Evolutionary conservation across 306 rosid genomes (phyloP).

Genomic region (Prunus dulcis): DNA sequence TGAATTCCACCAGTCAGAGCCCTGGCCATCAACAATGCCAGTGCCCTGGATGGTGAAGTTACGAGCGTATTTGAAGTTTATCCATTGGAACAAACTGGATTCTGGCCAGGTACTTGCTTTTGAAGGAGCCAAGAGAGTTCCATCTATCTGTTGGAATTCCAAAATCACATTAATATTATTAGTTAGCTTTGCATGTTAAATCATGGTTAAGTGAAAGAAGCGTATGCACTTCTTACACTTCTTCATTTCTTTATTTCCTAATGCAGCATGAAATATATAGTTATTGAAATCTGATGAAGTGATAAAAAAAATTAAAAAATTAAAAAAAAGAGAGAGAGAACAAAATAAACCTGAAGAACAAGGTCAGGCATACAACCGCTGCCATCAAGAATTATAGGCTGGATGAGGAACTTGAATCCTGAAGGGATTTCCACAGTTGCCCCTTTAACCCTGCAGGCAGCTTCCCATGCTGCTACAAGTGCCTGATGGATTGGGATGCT

Average conservation of each 20-base stretch:
- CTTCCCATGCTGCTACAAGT: conserved; percentile 70
- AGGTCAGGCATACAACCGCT: conserved; percentile 71
- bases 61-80: conserved; percentile 75
- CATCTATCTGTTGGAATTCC: conserved; percentile 67
- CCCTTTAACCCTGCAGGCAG: conserved; percentile 68
- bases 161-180: not conserved
- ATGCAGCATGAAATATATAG: not conserved
- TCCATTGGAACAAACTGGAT: conserved; percentile 74
- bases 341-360: conserved; percentile 57
- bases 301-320: too few species aligned
- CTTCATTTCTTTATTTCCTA: not conserved
- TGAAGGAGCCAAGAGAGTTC: conserved; percentile 72
- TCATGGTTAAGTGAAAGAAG: not conserved
- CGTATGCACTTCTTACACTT: not conserved
- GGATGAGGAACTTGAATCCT: conserved; percentile 53
- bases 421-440: conserved; percentile 69
- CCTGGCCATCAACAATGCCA: conserved; percentile 86
- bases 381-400: conserved; percentile 72
- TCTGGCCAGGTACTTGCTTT: conserved; percentile 68
- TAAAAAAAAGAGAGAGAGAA: conserved; percentile 1
- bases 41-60: conserved; percentile 77
- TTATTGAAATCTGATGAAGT: not conserved
- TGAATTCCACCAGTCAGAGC: conserved; percentile 69
- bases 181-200: not conserved
- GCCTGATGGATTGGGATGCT: conserved; percentile 49